Percentiles rank a stretch among this genome's conserved stretches.
phyloP scores from a whole-genome alignment of 352 stramenopile species.

The Globisporangium cederbergense region DNA sequence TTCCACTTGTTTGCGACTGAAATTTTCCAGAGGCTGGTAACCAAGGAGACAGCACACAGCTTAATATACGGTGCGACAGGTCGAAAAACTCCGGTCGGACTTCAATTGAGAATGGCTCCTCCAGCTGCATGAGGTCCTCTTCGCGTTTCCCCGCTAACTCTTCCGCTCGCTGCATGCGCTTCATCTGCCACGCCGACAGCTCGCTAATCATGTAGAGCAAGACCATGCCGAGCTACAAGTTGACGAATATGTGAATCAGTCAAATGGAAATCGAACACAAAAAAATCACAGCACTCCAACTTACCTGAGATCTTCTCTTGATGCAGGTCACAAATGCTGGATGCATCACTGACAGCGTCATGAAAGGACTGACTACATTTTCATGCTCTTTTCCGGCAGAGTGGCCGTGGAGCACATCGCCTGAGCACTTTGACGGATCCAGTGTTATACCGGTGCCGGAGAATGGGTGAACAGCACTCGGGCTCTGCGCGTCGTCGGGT shows the following conservation, averaged over 20 bases:
- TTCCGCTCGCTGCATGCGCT: constrained; percentile 84
- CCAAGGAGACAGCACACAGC: constrained; percentile 58
- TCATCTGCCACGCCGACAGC: constrained; percentile 86
- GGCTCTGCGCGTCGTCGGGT: neutral
- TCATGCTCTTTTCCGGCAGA: neutral
- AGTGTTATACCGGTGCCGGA: too few species aligned
- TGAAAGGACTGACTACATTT: constrained; percentile 8
- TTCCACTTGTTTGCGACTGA: neutral
- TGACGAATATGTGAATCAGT: constrained; percentile 4
- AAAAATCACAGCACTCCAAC: neutral
- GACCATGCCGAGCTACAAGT: constrained; percentile 61
- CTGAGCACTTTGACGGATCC: neutral
- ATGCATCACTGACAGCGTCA: constrained; percentile 16
- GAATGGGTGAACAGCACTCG: constrained; percentile 16
- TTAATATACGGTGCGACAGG: constrained; percentile 62
- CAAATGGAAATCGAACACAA: neutral
- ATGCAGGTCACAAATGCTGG: constrained; percentile 37
- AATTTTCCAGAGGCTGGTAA: constrained; percentile 13
- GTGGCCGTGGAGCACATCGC: neutral
- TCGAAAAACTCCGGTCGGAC: constrained; percentile 73
- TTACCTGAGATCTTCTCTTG: constrained; percentile 70
- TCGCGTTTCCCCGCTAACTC: constrained; percentile 63
- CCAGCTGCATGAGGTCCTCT: constrained; percentile 68
- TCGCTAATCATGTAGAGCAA: constrained; percentile 73
- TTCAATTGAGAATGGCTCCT: constrained; percentile 83